Evolutionary conservation across 1,284 basidiomycete species (phyloP), one percentile per base, ranked within the genome.

Genomic region (Cutaneotrichosporon sp.): DNA sequence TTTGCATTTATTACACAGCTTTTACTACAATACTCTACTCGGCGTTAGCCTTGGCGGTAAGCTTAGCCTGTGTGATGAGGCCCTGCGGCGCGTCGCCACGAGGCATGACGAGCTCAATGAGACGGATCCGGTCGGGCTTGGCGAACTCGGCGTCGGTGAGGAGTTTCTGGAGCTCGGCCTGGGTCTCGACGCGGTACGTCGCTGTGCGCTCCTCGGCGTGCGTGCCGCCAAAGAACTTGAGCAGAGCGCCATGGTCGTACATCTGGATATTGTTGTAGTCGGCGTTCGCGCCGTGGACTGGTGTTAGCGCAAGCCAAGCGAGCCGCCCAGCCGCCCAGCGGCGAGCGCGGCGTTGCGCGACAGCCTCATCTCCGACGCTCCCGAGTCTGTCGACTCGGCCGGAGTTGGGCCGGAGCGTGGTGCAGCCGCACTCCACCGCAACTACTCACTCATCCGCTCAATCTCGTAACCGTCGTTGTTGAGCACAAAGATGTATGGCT

Each of bases 381-480:
- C 33, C 33, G 14, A 34, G 34, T 35, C n/a, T n/a, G n/a, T n/a
- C n/a, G n/a, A n/a, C n/a, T n/a, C n/a, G n/a, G n/a, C n/a, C n/a
- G n/a, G n/a, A n/a, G n/a, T n/a, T n/a, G n/a, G n/a, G n/a, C n/a
- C 26, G 7, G 26, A 30, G 26, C 26, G 26, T 10, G 5, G 26
- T 10, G 26, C 26, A 30, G 7, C n/a, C n/a, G n/a, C n/a, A n/a
- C 26, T 30, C 26, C 7, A 5, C 26, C 26, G 26, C 26, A 5
- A 30, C 10, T 4, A 88, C 68, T 89, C 84, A 59, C 90, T 81
- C 66, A 81, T 83, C 21, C 87, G 80, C 77, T 96, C 91, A 58
- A 94, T 91, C 42, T 85, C 85, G 72, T 91, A 93, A 0, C 92
- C 92, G 50, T 83, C 83, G 75, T 97, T 93, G 78, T 92, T 91